Evolutionary conservation across 306 rosid species (phyloP), one percentile per base, ranked within the genome.

Genomic region (Rubus parviflorus): DNA sequence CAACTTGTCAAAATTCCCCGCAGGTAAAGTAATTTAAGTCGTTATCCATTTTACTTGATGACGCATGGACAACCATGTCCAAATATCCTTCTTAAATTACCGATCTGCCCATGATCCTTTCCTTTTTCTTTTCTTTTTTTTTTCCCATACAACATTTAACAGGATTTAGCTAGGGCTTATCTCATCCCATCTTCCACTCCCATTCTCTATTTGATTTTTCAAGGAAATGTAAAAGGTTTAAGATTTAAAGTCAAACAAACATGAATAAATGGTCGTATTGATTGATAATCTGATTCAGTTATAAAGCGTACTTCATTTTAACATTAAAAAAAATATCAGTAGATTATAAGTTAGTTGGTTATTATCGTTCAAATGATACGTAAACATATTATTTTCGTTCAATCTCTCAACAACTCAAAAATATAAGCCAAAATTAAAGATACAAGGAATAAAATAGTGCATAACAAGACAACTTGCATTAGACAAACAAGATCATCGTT

Each of bases 21-120:
- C 73, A 37, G 60, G 82, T 52, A 72, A 52, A 64, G n/a, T 45
- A 25, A 60, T 53, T 72, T 6, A 13, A 0, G 82, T 72, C 82
- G 62, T 41, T 72, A 52, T 63, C 73, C 35, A 10, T 60, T 60
- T 70, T 35, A 48, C 74, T 7, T 16, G 70, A 17, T 65, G 70
- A 65, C 70, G 70, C 40, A 65, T 65, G 70, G 25, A 9, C 7
- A 7, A 14, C 46, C 25, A 17, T 19, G 60, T 17, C 60, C 15
- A 13, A 2, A 30, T 35, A 10, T 62, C 19, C 9, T 52, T 20
- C 35, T 56, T 22, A 61, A 52, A 46, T 65, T 65, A 64, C 41
- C 13, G n/a, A 25, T 61, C 40, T 16, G 40, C 42, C 78, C 64
- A 22, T 57, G 37, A 2, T n/a, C 37, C 2, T 4, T 17, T 56